A percentile compares a stretch with the other conserved stretches of the same genome.
Evolutionary conservation across 495 filamentous ascomycete species (phyloP).

Genomic region (Clavariopsis aquatica): DNA sequence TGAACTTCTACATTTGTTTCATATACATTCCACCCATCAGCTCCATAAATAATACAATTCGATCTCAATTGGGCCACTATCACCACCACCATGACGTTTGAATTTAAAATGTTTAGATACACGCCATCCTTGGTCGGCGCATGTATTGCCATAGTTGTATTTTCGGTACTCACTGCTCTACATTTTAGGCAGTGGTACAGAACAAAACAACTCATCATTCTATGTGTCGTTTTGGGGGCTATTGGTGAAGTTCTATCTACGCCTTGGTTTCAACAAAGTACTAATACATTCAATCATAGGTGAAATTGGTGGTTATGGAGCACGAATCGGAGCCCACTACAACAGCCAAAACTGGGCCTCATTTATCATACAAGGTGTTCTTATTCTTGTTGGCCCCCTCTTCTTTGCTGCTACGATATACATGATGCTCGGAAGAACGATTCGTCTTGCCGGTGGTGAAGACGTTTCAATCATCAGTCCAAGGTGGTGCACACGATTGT

Average conservation of each 20-base stretch:
- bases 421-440: conserved; percentile 46
- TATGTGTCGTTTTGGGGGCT: background rate
- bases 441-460: conserved; percentile 32
- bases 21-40: background rate
- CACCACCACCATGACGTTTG: conserved; percentile 20
- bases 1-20: no score
- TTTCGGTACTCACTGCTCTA: conserved; percentile 14
- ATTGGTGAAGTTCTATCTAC: background rate
- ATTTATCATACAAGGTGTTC: conserved; percentile 42
- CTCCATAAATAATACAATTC: background rate
- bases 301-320: conserved; percentile 32
- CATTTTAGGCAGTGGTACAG: conserved; percentile 22
- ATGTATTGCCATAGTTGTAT: conserved; percentile 14
- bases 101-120: conserved; percentile 29
- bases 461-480: conserved; percentile 39
- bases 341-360: conserved; percentile 27
- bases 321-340: conserved; percentile 24
- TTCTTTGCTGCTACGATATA: conserved; percentile 46
- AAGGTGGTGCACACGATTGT: conserved; percentile 41
- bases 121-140: conserved; percentile 19
- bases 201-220: conserved; percentile 14
- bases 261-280: background rate
- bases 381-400: conserved; percentile 41
- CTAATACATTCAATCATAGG: conserved; percentile 14
- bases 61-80: background rate